phyloP scores from a whole-genome alignment of 805 yeast genomes.

The Wickerhamiella azymoides region DNA sequence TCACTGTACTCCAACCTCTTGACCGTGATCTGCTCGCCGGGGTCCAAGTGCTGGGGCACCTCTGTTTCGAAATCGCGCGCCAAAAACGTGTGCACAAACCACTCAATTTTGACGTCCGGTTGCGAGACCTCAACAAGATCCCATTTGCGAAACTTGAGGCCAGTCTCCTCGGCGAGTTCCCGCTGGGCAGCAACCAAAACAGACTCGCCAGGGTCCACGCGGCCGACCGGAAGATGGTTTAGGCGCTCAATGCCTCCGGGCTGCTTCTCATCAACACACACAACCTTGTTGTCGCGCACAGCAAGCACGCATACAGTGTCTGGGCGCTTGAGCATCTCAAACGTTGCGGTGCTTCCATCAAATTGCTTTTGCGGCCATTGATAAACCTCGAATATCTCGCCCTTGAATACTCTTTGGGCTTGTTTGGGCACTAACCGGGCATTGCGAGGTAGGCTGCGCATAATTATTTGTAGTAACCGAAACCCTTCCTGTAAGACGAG shows the following conservation, averaged over 20 bases:
- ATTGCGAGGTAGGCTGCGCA: background rate
- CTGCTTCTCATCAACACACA: slow-evolving; percentile 5
- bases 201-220: slow-evolving; percentile 6
- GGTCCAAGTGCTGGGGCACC: slow-evolving; percentile 2
- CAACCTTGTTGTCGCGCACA: background rate
- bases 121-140: slow-evolving; percentile 6
- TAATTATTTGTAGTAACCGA: too few species aligned
- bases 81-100: slow-evolving; percentile 6
- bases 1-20: slow-evolving; percentile 1
- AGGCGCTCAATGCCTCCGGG: slow-evolving; percentile 4
- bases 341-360: slow-evolving; percentile 5
- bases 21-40: slow-evolving; percentile 6
- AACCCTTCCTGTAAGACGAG: too few species aligned
- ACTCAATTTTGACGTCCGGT: slow-evolving; percentile 7
- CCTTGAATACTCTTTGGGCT: slow-evolving; percentile 4
- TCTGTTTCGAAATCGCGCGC: background rate
- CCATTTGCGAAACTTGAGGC: slow-evolving; percentile 2
- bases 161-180: slow-evolving; percentile 7
- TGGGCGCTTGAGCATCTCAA: slow-evolving; percentile 8
- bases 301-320: slow-evolving; percentile 7
- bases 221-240: slow-evolving; percentile 6
- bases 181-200: slow-evolving; percentile 7
- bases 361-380: slow-evolving; percentile 8
- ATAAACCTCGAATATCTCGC: slow-evolving; percentile 6
- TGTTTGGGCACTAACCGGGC: slow-evolving; percentile 5